Percentiles rank a stretch among this genome's conserved stretches.
Conservation (phyloP, 768 basidiomycete genomes). For the Piloderma croceum region DNA sequence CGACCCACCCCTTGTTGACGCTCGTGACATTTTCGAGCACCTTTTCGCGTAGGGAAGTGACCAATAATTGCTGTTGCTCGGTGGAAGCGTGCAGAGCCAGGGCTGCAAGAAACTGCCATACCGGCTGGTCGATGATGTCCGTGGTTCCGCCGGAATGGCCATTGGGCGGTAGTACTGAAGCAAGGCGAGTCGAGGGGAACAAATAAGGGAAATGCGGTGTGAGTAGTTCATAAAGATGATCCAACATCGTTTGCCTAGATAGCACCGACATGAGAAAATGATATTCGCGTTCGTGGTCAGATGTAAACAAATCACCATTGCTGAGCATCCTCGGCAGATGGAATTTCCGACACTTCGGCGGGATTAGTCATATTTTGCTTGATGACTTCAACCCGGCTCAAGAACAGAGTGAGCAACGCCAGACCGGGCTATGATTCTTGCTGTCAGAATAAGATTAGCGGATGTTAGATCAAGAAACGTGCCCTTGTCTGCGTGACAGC, state of each 20-base stretch:
- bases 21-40: constrained; percentile 85
- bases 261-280: constrained; percentile 1
- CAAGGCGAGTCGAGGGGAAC: constrained; percentile 85
- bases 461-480: constrained; percentile 18
- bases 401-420: constrained; percentile 82
- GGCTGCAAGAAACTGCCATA: constrained; percentile 93
- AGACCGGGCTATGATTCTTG: constrained; percentile 68
- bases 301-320: constrained; percentile 59
- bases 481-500: constrained; percentile 78
- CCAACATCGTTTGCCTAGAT: constrained; percentile 79
- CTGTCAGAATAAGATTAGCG: constrained; percentile 6
- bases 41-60: constrained; percentile 84
- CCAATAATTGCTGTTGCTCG: constrained; percentile 86
- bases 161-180: constrained; percentile 31
- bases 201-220: constrained; percentile 69
- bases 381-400: constrained; percentile 90
- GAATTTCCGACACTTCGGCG: constrained; percentile 50
- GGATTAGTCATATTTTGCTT: constrained; percentile 59
- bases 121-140: constrained; percentile 78
- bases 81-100: constrained; percentile 78
- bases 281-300: too few relatives aligned
- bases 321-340: constrained; percentile 68
- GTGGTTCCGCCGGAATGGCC: constrained; percentile 26
- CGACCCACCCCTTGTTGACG: constrained; percentile 69
- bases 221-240: constrained; percentile 79